Percentiles rank a stretch among this genome's conserved stretches.
phyloP scores from a whole-genome alignment of 768 basidiomycete genomes.

The Amanita molliuscula region DNA sequence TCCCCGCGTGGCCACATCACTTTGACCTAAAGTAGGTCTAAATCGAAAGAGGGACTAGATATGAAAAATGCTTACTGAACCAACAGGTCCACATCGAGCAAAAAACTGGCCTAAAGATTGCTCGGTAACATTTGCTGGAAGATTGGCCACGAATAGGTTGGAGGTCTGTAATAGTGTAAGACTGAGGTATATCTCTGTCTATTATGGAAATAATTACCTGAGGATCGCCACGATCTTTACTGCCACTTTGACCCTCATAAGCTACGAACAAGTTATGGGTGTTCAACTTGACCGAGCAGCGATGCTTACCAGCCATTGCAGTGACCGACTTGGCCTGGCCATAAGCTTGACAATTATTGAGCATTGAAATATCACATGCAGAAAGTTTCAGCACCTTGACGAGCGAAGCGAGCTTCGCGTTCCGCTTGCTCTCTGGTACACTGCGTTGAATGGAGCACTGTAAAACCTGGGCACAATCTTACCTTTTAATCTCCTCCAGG shows the following conservation, averaged over 20 bases:
- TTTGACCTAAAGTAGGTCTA: conserved; percentile 51
- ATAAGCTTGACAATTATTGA: conserved; percentile 27
- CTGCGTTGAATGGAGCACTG: neutral
- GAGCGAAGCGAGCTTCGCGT: conserved; percentile 75
- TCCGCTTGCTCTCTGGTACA: conserved; percentile 79
- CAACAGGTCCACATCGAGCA: conserved; percentile 86
- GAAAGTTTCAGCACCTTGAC: conserved; percentile 37
- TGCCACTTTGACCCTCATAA: conserved; percentile 86
- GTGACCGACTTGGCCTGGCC: conserved; percentile 71
- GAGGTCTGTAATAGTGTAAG: conserved; percentile 50
- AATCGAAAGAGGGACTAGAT: neutral
- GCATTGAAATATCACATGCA: neutral
- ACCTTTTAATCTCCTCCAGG: conserved; percentile 94
- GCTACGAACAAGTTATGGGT: conserved; percentile 28
- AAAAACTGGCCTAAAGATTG: conserved; percentile 83
- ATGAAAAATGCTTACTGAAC: conserved; percentile 48
- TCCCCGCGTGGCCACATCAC: conserved; percentile 99
- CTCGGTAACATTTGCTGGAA: conserved; percentile 83
- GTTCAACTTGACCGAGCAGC: neutral
- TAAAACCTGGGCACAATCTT: conserved; percentile 6
- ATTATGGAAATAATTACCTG: conserved; percentile 38
- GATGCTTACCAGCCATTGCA: conserved; percentile 69
- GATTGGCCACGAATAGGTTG: conserved; percentile 91
- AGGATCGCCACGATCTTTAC: conserved; percentile 81
- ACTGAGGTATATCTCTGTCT: neutral